These are phyloP conservation scores for Colletotrichum neosansevieriae DNA, from an alignment of 2,329 filamentous ascomycete genomes.

Conservation along the genomic window DNA sequence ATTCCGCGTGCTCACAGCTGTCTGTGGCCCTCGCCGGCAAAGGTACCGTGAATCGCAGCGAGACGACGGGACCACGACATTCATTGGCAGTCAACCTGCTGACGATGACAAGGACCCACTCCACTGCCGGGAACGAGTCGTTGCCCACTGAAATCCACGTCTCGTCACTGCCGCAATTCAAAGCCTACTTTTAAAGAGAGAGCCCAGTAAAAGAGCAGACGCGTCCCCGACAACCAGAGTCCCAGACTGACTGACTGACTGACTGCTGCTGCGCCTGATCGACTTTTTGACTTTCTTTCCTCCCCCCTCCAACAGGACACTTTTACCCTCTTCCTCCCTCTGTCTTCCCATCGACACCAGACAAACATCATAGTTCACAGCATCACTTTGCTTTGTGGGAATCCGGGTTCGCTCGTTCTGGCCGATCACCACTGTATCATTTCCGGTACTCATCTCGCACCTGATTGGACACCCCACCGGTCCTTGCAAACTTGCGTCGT, in stretches of 20 bases:
- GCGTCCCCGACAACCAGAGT: conserved; percentile 29
- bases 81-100: background rate
- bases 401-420: conserved; percentile 15
- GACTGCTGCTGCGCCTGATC: conserved; percentile 16
- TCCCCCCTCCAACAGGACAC: background rate
- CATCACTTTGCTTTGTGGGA: conserved; percentile 7
- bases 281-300: conserved; percentile 7
- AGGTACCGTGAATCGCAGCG: background rate
- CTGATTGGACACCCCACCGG: conserved; percentile 30
- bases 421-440: background rate
- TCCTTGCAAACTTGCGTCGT: conserved; percentile 30
- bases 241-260: background rate
- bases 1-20: background rate
- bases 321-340: background rate
- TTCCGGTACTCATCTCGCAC: conserved; percentile 8
- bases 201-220: conserved; percentile 30
- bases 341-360: background rate
- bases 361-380: background rate
- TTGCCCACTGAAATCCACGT: conserved; percentile 36
- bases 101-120: conserved; percentile 20
- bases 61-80: background rate
- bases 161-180: conserved; percentile 40
- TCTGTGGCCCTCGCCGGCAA: background rate
- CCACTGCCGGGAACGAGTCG: conserved; percentile 28
- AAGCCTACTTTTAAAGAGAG: conserved; percentile 26